A percentile compares a stretch with the other conserved stretches of the same genome.
Evolutionary conservation across 257 asterid genomes (phyloP).

Genomic region (Solanum sitiens): DNA sequence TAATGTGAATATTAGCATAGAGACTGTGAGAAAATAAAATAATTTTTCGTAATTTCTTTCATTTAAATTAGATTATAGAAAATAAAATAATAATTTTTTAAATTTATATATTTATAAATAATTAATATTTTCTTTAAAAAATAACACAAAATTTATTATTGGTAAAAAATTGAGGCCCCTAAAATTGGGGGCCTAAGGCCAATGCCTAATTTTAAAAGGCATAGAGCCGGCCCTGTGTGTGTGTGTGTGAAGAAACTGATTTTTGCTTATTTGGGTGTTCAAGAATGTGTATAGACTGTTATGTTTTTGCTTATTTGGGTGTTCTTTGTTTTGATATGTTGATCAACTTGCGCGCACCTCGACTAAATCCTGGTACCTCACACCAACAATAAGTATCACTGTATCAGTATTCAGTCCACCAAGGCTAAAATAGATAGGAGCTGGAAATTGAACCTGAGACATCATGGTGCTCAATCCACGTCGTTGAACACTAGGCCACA

Average conservation of each 20-base stretch:
- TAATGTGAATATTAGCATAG: too few relatives aligned
- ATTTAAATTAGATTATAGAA: too few relatives aligned
- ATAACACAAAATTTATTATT: too few relatives aligned
- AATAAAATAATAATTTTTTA: too few relatives aligned
- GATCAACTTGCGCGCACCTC: not conserved
- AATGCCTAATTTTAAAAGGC: too few relatives aligned
- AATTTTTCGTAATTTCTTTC: too few relatives aligned
- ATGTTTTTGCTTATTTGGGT: not conserved
- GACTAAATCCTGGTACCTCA: rapidly evolving
- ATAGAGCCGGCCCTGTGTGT: too few relatives aligned
- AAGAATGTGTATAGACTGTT: slow-evolving; percentile 17
- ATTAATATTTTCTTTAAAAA: too few relatives aligned
- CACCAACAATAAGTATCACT: not conserved
- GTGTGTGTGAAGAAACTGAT: not conserved
- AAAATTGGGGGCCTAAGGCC: too few relatives aligned
- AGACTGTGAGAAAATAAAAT: too few relatives aligned
- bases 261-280: not conserved
- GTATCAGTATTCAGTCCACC: not conserved
- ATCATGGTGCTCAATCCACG: not conserved
- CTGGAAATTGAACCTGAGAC: not conserved
- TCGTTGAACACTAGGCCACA: not conserved
- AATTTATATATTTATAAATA: too few relatives aligned
- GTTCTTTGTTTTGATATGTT: not conserved
- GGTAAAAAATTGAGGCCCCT: too few relatives aligned
- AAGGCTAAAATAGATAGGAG: not conserved